Evolutionary conservation across 768 basidiomycete genomes (phyloP), one percentile per base, ranked within the genome.

Genomic region (Termitomyces sp.): DNA sequence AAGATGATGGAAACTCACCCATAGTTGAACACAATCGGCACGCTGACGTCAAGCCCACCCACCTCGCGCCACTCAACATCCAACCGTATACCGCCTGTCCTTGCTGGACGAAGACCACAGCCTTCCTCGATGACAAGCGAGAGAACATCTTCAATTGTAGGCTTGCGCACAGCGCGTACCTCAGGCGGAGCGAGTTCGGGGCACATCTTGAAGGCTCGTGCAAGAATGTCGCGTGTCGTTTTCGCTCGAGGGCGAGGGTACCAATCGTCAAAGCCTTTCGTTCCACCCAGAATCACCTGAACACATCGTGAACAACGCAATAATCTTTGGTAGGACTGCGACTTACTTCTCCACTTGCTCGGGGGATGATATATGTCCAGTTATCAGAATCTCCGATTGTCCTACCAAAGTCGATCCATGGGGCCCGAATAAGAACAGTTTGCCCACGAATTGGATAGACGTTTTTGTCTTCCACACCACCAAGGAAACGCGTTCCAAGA

Each of bases 361-460:
- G 70, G 15, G 86, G 84, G 59, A 89, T 85, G 53, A 85, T 73
- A 67, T 88, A 89, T 40, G 85, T 84, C 70, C 74, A 73, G 3
- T 77, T 78, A 3, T 70, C 65, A 12, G 59, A 60, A 29, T 70
- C 72, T 54, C 72, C 75, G 16, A 76, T 60, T 0, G 82, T 80
- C 50, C 74, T 69, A 7, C 84, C 85, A 63, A 76, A 81, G 29
- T 82, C 77, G 42, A 91, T 73, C 71, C 80, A 78, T 0, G 89
- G 86, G 2, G 90, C 89, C 36, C 81, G 69, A 20, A 95, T 75
- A 16, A 94, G 67, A 9, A 94, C 84, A 0, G 90, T 87, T 70
- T 96, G 94, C 7, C 94, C 94, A 41, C 92, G 78, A 58, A 94
- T 80, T 0, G 94, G 91, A 64, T 82, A 84, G 22, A 94, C 72